A percentile compares a stretch with the other conserved stretches of the same genome.
Evolutionary conservation across 2,329 filamentous ascomycete genomes (phyloP).

Genomic region (Proliferodiscus dingleyae): DNA sequence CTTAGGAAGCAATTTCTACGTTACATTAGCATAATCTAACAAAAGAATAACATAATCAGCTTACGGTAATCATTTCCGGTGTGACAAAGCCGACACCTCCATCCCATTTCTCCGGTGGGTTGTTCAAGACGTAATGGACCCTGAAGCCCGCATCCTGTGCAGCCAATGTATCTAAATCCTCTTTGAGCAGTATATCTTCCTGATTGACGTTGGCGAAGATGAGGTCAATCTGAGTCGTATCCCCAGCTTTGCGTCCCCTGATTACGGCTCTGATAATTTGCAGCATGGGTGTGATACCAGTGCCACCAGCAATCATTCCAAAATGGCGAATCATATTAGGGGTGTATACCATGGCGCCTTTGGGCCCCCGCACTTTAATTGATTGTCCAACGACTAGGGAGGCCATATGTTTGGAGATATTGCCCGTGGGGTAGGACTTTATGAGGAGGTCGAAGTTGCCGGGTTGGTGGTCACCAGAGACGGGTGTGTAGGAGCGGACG

Average conservation of each 20-base stretch:
- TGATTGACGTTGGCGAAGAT: conserved; percentile 95
- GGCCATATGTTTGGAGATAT: conserved; percentile 92
- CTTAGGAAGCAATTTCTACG: conserved; percentile 71
- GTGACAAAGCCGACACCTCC: conserved; percentile 95
- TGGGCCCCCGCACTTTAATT: conserved; percentile 89
- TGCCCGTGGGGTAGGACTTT: conserved; percentile 96
- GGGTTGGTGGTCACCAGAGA: conserved; percentile 81
- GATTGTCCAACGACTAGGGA: conserved; percentile 75
- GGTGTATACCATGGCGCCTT: conserved; percentile 95
- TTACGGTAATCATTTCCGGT: conserved; percentile 85
- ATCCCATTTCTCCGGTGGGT: conserved; percentile 85
- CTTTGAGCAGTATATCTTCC: conserved; percentile 88
- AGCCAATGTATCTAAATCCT: conserved; percentile 78
- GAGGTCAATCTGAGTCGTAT: conserved; percentile 84
- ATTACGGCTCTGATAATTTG: conserved; percentile 91
- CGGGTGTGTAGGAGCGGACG: conserved; percentile 86
- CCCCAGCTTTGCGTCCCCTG: conserved; percentile 70
- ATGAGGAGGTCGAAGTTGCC: conserved; percentile 95
- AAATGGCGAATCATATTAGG: conserved; percentile 96
- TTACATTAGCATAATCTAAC: conserved; percentile 22
- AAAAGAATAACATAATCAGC: conserved; percentile 23
- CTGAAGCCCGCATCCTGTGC: conserved; percentile 76
- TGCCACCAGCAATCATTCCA: conserved; percentile 96
- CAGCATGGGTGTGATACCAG: conserved; percentile 97
- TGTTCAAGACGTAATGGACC: conserved; percentile 94